Conservation (phyloP, 108 stramenopile genomes). For the Conticribra weissflogii region DNA sequence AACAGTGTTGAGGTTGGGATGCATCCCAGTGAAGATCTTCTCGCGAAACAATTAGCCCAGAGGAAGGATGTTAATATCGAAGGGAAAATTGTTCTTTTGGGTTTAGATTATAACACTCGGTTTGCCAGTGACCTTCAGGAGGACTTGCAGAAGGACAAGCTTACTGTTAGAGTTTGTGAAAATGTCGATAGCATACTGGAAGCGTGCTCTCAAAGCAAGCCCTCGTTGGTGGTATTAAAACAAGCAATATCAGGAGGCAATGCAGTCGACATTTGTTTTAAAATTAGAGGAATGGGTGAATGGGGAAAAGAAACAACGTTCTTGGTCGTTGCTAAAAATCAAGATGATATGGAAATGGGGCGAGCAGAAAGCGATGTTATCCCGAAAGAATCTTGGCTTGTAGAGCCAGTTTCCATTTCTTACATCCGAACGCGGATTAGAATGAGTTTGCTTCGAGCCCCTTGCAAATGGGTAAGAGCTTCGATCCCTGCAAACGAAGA, state of each 20-base stretch:
- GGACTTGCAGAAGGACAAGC: constrained; percentile 16
- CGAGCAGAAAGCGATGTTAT: constrained; percentile 5
- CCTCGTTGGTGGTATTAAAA: constrained; percentile 25
- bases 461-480: background rate
- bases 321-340: constrained; percentile 24
- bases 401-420: constrained; percentile 1
- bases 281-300: constrained; percentile 25
- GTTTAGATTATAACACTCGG: constrained; percentile 10
- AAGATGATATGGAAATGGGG: constrained; percentile 13
- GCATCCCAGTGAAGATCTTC: background rate
- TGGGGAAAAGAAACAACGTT: constrained; percentile 35
- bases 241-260: constrained; percentile 6
- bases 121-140: background rate
- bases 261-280: constrained; percentile 26
- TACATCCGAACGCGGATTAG: constrained; percentile 18
- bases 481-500: constrained; percentile 7
- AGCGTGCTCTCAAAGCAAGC: constrained; percentile 3
- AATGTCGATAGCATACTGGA: background rate
- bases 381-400: constrained; percentile 10
- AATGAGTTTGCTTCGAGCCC: constrained; percentile 15
- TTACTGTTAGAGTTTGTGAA: constrained; percentile 5
- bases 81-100: constrained; percentile 4
- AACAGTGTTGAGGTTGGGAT: background rate
- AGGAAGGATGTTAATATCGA: background rate
- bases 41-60: background rate